Evolutionary conservation across 371 early-diverging fungal genomes (phyloP), one percentile per base, ranked within the genome.

Genomic region (Lichtheimia corymbifera): DNA sequence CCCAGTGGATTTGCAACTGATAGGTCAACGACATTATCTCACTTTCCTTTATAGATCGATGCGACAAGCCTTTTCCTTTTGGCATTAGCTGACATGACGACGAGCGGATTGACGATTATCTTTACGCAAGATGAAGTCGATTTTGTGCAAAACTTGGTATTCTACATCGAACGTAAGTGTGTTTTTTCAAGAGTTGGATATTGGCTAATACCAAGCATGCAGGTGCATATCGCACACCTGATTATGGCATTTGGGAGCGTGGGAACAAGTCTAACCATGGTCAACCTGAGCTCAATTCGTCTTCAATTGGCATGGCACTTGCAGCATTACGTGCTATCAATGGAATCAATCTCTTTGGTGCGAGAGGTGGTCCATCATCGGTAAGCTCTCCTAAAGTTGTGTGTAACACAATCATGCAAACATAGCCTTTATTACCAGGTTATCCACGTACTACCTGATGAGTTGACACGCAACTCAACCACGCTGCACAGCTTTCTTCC

Each of bases 241-340:
- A 95, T 60, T 94, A 90, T 71, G 94, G 94, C 50, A 89, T 92
- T 55, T 93, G 95, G 95, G 95, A 95, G 67, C 80, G 95, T 44
- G 95, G 95, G 53, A 89, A 93, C 76, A 95, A 95, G 72, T 84
- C 86, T 53, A 95, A 95, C 68, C 93, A 93, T 70, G 95, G 94
- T 17, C 77, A 86, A 51, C 91, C 94, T 3, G 95, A 95, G 70
- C 65, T 95, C 55, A 95, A 95, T 63, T 90, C 91, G 1, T 93
- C 93, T 0, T 89, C 90, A 14, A 92, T 95, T 51, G 95, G 95
- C 52, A 95, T 95, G 92, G 93, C 86, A 5, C 88, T 91, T 2
- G 94, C 94, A 15, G 95, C 95, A 2, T 77, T 95, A 51, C 88
- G 91, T 63, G 91, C 93, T 5, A 91, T 95, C 66, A 92, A 93